phyloP scores from a whole-genome alignment of 345 rosid species.

The Clausena lansium region DNA sequence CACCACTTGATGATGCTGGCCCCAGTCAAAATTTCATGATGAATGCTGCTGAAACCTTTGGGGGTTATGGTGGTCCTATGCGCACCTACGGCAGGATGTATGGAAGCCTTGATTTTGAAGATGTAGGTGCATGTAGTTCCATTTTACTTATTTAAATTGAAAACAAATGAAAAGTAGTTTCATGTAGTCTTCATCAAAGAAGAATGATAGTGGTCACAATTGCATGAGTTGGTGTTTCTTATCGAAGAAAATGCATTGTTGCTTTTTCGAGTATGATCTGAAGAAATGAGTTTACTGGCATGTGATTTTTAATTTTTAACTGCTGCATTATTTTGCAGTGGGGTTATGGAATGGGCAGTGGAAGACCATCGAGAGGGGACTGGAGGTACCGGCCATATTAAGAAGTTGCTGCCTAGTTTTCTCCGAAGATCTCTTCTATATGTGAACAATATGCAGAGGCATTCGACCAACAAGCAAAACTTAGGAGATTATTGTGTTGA shows the following conservation, averaged over 20 bases:
- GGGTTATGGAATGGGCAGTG: slow-evolving; percentile 63
- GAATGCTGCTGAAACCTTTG: slow-evolving; percentile 49
- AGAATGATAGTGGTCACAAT: background rate
- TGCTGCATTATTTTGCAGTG: slow-evolving; percentile 43
- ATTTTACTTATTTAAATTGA: background rate
- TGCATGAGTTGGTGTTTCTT: background rate
- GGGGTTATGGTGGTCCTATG: slow-evolving; percentile 85
- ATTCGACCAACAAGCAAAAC: background rate
- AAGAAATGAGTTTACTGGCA: background rate
- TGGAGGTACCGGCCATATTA: slow-evolving; percentile 94
- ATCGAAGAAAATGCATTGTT: background rate
- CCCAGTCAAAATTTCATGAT: slow-evolving; percentile 59
- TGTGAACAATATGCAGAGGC: background rate
- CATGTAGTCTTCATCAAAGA: background rate
- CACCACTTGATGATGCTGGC: slow-evolving; percentile 86
- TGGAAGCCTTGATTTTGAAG: slow-evolving; percentile 67
- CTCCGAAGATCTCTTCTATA: background rate
- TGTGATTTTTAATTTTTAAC: background rate
- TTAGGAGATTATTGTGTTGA: background rate
- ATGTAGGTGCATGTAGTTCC: slow-evolving; percentile 42
- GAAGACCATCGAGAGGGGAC: slow-evolving; percentile 78
- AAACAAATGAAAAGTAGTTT: background rate
- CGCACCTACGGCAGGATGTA: slow-evolving; percentile 79
- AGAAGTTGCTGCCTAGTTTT: background rate
- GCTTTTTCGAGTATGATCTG: background rate